Percentiles rank a stretch among this genome's conserved stretches.
Evolutionary conservation across 2,329 filamentous ascomycete genomes (phyloP).

Genomic region (Talaromyces verruculosus): DNA sequence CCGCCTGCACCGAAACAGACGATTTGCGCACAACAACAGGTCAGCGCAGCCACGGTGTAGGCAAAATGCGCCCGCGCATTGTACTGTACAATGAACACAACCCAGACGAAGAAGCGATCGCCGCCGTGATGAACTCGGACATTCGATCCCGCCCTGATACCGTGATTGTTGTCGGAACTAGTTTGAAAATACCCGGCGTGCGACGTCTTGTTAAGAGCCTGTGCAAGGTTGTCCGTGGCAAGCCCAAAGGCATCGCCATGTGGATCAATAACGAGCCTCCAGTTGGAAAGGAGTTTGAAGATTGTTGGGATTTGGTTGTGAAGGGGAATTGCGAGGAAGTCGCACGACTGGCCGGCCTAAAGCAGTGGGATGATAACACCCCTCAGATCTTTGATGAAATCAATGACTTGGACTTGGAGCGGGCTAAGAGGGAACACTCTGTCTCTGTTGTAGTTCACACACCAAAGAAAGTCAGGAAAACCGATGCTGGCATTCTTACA

Average conservation of each 20-base stretch:
- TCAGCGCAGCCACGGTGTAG: conserved; percentile 90
- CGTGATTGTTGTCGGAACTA: conserved; percentile 92
- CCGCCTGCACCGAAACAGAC: conserved; percentile 71
- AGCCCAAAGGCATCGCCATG: conserved; percentile 75
- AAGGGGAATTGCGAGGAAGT: conserved; percentile 85
- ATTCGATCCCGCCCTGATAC: conserved; percentile 83
- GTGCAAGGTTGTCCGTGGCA: conserved; percentile 79
- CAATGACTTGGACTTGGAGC: conserved; percentile 47
- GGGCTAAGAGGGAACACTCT: conserved; percentile 39
- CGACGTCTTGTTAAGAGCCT: conserved; percentile 86
- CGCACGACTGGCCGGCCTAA: conserved; percentile 67
- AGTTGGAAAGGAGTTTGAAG: conserved; percentile 77
- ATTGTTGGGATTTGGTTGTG: conserved; percentile 90
- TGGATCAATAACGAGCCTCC: conserved; percentile 95
- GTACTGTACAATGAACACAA: conserved; percentile 98
- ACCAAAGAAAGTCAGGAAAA: conserved; percentile 33
- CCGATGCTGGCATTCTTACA: conserved; percentile 40
- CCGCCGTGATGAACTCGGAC: conserved; percentile 83
- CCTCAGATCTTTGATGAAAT: conserved; percentile 46
- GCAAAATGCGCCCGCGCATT: conserved; percentile 84
- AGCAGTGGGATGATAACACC: conserved; percentile 56
- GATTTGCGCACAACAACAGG: conserved; percentile 73
- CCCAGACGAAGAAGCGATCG: conserved; percentile 93
- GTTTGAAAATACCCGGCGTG: conserved; percentile 90
- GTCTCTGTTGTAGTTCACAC: conserved; percentile 44